Evolutionary conservation across 1,139 yeast genomes (phyloP).

Genomic region (Debaryomyces subglobosus): DNA sequence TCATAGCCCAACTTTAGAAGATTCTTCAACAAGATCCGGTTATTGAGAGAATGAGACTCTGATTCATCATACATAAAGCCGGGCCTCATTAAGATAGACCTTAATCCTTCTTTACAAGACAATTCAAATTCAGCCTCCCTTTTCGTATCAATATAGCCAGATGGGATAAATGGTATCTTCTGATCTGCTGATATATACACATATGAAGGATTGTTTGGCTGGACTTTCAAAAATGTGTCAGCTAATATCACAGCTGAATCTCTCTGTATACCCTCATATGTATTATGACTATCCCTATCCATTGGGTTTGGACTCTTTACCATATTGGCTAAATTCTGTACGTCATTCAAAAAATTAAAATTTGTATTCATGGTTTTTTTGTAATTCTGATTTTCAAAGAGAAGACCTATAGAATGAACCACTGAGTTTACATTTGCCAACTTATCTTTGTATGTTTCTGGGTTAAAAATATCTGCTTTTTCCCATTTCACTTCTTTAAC

Average conservation of each 20-base stretch:
- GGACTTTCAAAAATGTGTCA: constrained; percentile 46
- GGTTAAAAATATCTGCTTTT: constrained; percentile 67
- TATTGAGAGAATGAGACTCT: constrained; percentile 27
- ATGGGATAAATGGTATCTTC: constrained; percentile 67
- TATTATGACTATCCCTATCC: constrained; percentile 45
- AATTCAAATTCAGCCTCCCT: constrained; percentile 74
- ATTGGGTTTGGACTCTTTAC: constrained; percentile 55
- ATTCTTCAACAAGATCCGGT: constrained; percentile 32
- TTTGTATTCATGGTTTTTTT: constrained; percentile 56
- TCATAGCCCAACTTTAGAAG: constrained; percentile 40
- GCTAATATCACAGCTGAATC: constrained; percentile 73
- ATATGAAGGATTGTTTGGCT: constrained; percentile 44
- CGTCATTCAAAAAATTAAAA: constrained; percentile 33
- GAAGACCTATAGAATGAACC: constrained; percentile 81
- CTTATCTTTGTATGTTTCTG: constrained; percentile 53
- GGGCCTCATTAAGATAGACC: constrained; percentile 73
- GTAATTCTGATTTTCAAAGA: constrained; percentile 68
- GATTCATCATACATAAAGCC: constrained; percentile 77
- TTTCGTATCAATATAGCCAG: constrained; percentile 72
- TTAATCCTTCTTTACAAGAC: constrained; percentile 42
- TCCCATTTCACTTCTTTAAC: constrained; percentile 67
- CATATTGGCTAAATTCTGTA: constrained; percentile 29
- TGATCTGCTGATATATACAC: constrained; percentile 83
- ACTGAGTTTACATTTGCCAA: constrained; percentile 61
- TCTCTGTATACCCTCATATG: constrained; percentile 67